These are phyloP conservation scores for Volvox africanus DNA, from an alignment of 139 green algal species.

Conservation along the genomic window DNA sequence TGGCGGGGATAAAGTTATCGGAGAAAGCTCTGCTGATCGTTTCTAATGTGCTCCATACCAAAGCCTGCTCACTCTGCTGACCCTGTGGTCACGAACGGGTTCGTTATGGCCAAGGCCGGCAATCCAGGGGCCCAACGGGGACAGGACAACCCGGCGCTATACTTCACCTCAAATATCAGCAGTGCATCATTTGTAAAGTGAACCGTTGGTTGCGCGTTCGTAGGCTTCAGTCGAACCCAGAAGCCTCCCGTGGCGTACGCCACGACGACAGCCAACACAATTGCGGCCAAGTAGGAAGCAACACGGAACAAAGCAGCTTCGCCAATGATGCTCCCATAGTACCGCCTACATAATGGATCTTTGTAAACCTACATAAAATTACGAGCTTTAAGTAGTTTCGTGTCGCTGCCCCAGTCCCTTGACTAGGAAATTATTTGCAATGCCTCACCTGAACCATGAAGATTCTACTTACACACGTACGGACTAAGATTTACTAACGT, in stretches of 20 bases:
- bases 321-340: slow-evolving; percentile 38
- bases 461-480: neutral
- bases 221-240: slow-evolving; percentile 54
- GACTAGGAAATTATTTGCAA: too few relatives aligned
- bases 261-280: slow-evolving; percentile 50
- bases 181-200: slow-evolving; percentile 55
- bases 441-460: neutral
- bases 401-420: too few relatives aligned
- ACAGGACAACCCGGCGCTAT: too few relatives aligned
- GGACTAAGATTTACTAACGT: neutral
- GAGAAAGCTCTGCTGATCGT: slow-evolving; percentile 51
- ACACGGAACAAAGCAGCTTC: slow-evolving; percentile 46
- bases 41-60: slow-evolving; percentile 62
- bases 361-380: slow-evolving; percentile 48
- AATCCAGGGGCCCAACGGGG: too few relatives aligned
- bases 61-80: slow-evolving; percentile 36
- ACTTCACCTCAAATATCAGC: slow-evolving; percentile 53
- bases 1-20: slow-evolving; percentile 43
- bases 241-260: slow-evolving; percentile 60
- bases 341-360: slow-evolving; percentile 54
- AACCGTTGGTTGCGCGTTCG: slow-evolving; percentile 48
- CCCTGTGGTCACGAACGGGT: neutral
- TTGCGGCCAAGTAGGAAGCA: slow-evolving; percentile 21
- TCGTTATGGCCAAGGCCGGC: too few relatives aligned
- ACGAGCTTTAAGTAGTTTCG: too few relatives aligned